A percentile compares a stretch with the other conserved stretches of the same genome.
phyloP scores from a whole-genome alignment of 78 protist genomes.

The Paratrimastix pyriformis region DNA sequence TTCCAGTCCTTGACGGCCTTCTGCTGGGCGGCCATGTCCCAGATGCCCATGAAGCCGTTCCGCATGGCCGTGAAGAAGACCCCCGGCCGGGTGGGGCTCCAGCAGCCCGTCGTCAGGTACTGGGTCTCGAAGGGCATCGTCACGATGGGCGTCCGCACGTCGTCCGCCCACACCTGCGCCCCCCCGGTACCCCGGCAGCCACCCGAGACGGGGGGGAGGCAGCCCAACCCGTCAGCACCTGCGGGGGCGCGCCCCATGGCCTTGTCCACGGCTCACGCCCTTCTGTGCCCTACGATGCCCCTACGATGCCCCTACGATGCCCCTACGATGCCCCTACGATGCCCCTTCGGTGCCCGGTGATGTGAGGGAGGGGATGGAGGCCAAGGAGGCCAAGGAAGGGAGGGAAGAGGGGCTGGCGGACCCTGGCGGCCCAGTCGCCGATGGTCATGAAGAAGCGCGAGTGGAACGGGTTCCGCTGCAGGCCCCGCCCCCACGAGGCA shows the following conservation, averaged over 20 bases:
- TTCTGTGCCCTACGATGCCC: too few relatives aligned
- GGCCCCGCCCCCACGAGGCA: too few relatives aligned
- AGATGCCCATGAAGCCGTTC: constrained; percentile 69
- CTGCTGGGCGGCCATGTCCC: constrained; percentile 59
- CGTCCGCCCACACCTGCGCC: constrained; percentile 16
- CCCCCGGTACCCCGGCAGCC: too few relatives aligned
- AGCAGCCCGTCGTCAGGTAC: constrained; percentile 56
- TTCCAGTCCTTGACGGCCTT: constrained; percentile 43
- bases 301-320: too few relatives aligned
- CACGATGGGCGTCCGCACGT: constrained; percentile 23
- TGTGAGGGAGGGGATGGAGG: background rate
- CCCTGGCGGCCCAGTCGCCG: constrained; percentile 74
- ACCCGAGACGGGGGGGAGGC: too few relatives aligned
- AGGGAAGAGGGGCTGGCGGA: constrained; percentile 2
- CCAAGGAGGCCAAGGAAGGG: background rate
- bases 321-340: too few relatives aligned
- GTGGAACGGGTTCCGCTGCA: constrained; percentile 46
- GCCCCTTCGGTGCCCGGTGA: too few relatives aligned
- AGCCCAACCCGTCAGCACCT: too few relatives aligned
- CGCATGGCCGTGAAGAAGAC: constrained; percentile 52
- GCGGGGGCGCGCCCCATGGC: too few relatives aligned
- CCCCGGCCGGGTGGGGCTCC: constrained; percentile 64
- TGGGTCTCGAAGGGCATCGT: constrained; percentile 42
- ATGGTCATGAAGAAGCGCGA: constrained; percentile 60
- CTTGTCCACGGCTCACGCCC: too few relatives aligned